These are phyloP conservation scores for Tribonema minus DNA, from an alignment of 108 stramenopile genomes.

Conservation along the genomic window DNA sequence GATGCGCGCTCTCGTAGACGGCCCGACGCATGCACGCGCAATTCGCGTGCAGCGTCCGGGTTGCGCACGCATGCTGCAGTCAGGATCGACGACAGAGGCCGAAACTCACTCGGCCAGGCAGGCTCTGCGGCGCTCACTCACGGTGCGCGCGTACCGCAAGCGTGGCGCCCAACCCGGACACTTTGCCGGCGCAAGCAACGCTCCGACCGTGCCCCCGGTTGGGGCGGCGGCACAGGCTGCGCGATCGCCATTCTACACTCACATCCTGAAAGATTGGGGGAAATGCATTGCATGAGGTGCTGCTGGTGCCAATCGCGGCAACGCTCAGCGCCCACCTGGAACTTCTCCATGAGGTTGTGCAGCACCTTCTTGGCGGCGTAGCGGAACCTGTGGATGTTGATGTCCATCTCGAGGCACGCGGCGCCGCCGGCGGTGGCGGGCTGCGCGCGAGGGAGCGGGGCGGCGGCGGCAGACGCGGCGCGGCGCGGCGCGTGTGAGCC, in stretches of 20 bases:
- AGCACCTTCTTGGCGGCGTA: slow-evolving; percentile 55
- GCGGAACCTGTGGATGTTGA: slow-evolving; percentile 55
- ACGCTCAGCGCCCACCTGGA: not conserved
- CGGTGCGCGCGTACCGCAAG: no score
- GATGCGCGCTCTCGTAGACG: no score
- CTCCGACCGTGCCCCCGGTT: not conserved
- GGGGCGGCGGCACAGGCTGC: not conserved
- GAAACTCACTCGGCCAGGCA: no score
- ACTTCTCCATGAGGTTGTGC: slow-evolving; percentile 36
- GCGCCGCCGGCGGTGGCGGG: not conserved
- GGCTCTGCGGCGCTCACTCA: no score
- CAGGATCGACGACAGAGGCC: no score
- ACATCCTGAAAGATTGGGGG: not conserved
- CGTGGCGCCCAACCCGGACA: no score
- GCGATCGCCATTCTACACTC: not conserved
- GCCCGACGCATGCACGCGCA: not conserved
- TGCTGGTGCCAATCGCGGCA: not conserved
- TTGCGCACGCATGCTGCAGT: no score
- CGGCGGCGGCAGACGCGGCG: not conserved
- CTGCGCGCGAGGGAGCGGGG: not conserved
- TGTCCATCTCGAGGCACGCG: slow-evolving; percentile 42
- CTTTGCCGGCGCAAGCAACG: not conserved
- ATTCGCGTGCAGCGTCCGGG: not conserved
- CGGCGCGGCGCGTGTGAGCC: not conserved
- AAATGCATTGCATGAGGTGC: not conserved